Evolutionary conservation across 1,284 basidiomycete species (phyloP), one percentile per base, ranked within the genome.

Genomic region (Gymnopus androsaceus): DNA sequence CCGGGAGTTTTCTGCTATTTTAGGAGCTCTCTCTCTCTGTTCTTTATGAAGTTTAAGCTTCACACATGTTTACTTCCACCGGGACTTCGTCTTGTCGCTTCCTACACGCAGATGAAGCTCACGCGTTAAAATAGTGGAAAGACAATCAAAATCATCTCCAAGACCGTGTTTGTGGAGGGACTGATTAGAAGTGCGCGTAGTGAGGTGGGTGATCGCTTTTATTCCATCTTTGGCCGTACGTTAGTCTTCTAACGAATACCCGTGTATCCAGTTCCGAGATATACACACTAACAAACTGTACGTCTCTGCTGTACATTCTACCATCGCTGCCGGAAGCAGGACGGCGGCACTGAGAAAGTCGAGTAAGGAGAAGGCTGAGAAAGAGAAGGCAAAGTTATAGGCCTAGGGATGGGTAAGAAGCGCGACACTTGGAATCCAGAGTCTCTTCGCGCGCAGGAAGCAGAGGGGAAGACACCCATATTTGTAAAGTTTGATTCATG

Each of bases 291-390:
- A 71, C 41, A 69, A 64, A 7, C 69, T 81, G 3, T 76, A 77
- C 51, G 71, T 78, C 2, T 74, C 79, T 41, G 78, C 75, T 0
- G 63, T 74, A 4, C 80, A 81, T 63, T 75, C 75, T 14, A 75
- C 51, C 8, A 28, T 53, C 15, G 48, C 48, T 5, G 48, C 21
- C 17, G 48, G 48, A 11, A 50, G 48, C 33, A 50, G n/a, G n/a
- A n/a, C n/a, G n/a, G n/a, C n/a, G n/a, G n/a, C n/a, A n/a, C n/a
- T n/a, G n/a, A n/a, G n/a, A n/a, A n/a, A n/a, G n/a, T n/a, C n/a
- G n/a, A n/a, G n/a, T n/a, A n/a, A n/a, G n/a, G n/a, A n/a, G n/a
- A n/a, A n/a, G n/a, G n/a, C n/a, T n/a, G n/a, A n/a, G n/a, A n/a
- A n/a, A n/a, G n/a, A n/a, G n/a, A n/a, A n/a, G n/a, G n/a, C n/a